These are phyloP conservation scores for Mallotus nudiflorus DNA, from an alignment of 345 rosid species.

Conservation along the genomic window DNA sequence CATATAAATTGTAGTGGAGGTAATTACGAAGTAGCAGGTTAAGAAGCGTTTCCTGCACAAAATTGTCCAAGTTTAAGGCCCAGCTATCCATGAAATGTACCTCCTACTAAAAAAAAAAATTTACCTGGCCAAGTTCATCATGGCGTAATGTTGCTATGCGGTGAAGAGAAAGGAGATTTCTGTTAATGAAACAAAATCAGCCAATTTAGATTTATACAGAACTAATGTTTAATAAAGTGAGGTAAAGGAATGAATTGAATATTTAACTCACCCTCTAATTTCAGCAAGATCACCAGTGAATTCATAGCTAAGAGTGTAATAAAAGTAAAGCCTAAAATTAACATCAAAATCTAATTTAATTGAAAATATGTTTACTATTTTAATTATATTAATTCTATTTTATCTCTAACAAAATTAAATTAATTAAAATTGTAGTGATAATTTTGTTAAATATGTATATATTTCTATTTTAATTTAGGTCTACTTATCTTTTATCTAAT, in stretches of 20 bases:
- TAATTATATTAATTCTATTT: no score
- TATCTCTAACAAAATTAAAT: no score
- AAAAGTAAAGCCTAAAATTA: slow-evolving; percentile 74
- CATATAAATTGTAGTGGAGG: slow-evolving; percentile 79
- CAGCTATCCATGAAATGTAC: background rate
- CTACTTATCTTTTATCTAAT: no score
- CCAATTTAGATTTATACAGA: background rate
- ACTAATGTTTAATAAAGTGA: background rate
- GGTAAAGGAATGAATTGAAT: background rate
- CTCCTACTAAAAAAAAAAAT: slow-evolving; percentile 4
- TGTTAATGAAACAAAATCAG: slow-evolving; percentile 27
- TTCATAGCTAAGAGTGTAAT: slow-evolving; percentile 79
- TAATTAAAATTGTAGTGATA: no score
- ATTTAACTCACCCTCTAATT: slow-evolving; percentile 63
- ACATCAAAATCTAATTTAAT: no score
- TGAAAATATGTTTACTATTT: no score
- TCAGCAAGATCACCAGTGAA: slow-evolving; percentile 76
- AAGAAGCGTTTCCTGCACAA: slow-evolving; percentile 78
- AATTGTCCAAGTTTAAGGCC: slow-evolving; percentile 23
- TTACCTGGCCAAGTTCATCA: slow-evolving; percentile 90
- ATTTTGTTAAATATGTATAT: no score
- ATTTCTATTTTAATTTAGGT: no score
- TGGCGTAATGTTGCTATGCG: slow-evolving; percentile 83
- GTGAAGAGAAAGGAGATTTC: slow-evolving; percentile 76
- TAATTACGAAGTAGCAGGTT: slow-evolving; percentile 82